These are phyloP conservation scores for Trebouxiophyceae sp. DNA, from an alignment of 163 green algal species.

Conservation along the genomic window DNA sequence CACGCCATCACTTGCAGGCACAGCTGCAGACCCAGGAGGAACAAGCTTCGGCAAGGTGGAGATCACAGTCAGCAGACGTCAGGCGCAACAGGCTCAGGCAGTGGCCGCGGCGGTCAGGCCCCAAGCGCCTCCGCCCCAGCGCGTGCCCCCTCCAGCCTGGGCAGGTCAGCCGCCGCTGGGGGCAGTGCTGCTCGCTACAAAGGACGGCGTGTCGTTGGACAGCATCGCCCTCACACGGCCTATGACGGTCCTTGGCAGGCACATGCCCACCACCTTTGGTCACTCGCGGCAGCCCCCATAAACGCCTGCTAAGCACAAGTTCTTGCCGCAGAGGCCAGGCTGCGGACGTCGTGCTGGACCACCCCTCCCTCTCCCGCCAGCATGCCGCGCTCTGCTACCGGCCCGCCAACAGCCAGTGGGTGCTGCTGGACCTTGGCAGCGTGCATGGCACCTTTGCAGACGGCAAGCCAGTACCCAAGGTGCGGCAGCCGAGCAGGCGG, in stretches of 20 bases:
- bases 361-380: conserved; percentile 33
- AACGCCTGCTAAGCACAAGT: neutral
- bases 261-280: neutral
- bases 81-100: neutral
- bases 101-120: neutral
- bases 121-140: neutral
- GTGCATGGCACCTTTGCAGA: conserved; percentile 33
- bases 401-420: conserved; percentile 7
- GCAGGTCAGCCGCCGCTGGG: conserved; percentile 4
- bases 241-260: conserved; percentile 23
- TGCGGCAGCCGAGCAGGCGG: conserved; percentile 8
- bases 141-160: neutral
- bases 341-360: conserved; percentile 41
- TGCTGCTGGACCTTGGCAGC: conserved; percentile 33
- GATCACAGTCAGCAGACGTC: too few species aligned
- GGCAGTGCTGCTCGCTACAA: conserved; percentile 8
- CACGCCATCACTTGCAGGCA: neutral
- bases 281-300: neutral
- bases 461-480: conserved; percentile 17
- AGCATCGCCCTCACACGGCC: conserved; percentile 5
- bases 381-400: conserved; percentile 38
- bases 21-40: neutral
- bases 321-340: conserved; percentile 7
- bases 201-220: conserved; percentile 13
- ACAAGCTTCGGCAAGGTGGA: conserved; percentile 4